Evolutionary conservation across 495 filamentous ascomycete species (phyloP).

Genomic region (Echria macrotheca): DNA sequence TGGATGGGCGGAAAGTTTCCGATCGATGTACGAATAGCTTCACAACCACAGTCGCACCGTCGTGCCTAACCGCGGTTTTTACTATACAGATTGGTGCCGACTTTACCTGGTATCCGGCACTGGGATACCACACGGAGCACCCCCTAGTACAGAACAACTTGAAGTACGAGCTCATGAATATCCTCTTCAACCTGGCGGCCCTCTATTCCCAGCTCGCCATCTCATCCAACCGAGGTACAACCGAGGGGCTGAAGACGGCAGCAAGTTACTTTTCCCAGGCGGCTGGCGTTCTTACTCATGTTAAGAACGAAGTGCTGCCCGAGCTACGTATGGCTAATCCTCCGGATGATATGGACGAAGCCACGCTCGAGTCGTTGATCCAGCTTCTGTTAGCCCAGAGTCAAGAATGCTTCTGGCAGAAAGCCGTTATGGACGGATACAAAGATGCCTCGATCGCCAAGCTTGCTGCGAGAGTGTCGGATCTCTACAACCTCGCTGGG

Average conservation of each 20-base stretch:
- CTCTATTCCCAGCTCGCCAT: constrained; percentile 91
- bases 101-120: constrained; percentile 89
- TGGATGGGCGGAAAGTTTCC: constrained; percentile 96
- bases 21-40: constrained; percentile 91
- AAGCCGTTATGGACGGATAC: constrained; percentile 88
- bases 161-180: constrained; percentile 89
- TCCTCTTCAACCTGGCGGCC: constrained; percentile 87
- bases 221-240: constrained; percentile 66
- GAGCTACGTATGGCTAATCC: constrained; percentile 74
- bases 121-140: constrained; percentile 81
- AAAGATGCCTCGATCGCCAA: constrained; percentile 90
- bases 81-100: constrained; percentile 89
- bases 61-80: too few species aligned
- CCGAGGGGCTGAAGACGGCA: constrained; percentile 81
- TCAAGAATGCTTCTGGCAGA: constrained; percentile 98
- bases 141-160: constrained; percentile 87
- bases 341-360: constrained; percentile 92
- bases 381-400: constrained; percentile 84
- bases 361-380: constrained; percentile 77
- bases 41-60: too few species aligned
- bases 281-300: constrained; percentile 75
- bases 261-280: constrained; percentile 88
- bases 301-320: constrained; percentile 73
- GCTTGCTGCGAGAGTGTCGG: constrained; percentile 85
- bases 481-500: constrained; percentile 79